Base-by-base conservation (phyloP, 176 grass and related monocot species). In the Phyllostachys edulis region DNA sequence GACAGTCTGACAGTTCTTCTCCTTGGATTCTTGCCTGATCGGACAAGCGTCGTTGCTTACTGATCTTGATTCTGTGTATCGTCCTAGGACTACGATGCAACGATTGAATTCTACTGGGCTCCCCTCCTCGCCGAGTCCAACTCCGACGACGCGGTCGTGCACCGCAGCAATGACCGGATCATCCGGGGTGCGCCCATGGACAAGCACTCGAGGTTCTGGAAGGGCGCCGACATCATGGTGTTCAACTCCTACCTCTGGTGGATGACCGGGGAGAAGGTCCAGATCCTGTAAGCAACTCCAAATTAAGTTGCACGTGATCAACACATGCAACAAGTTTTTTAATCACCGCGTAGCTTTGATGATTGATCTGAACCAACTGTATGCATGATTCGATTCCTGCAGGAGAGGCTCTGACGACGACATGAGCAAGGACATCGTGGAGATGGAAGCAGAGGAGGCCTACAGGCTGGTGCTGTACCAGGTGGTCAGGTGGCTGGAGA, bases 161-260 rank as follows among this genome's bases (percentile, higher is more conserved):
- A 87, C 81, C 77, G 41, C 40, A 5, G 74, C 72, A n/a, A 40
- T 14, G 91, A 90, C 36, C 67, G 88, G 15, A 42, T 90, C 72
- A 90, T 93, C 79, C 88, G 91, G 0, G 85, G 77, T 20, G 85
- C 82, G 2, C 86, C 92, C 38, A 91, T 94, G 85, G 77, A 88
- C 64, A 67, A 67, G 47, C 92, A 94, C 74, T 87, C 76, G 1
- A 13, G 20, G 3, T 79, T 82, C 86, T 94, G 92, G 92, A 88
- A 84, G 79, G 92, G 92, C 79, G 89, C 84, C 4, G 62, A 94
- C 80, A 44, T 94, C 83, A 49, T 94, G 45, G 88, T 94, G 69
- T 91, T 94, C 86, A 94, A 94, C 70, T 86, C 92, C 29, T 94
- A 94, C 69, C 88, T 91, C 63, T 91, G 92, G 92, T 94, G 92